Evolutionary conservation across 2,329 filamentous ascomycete genomes (phyloP).

Genomic region (Aspergillus novoparasiticus): DNA sequence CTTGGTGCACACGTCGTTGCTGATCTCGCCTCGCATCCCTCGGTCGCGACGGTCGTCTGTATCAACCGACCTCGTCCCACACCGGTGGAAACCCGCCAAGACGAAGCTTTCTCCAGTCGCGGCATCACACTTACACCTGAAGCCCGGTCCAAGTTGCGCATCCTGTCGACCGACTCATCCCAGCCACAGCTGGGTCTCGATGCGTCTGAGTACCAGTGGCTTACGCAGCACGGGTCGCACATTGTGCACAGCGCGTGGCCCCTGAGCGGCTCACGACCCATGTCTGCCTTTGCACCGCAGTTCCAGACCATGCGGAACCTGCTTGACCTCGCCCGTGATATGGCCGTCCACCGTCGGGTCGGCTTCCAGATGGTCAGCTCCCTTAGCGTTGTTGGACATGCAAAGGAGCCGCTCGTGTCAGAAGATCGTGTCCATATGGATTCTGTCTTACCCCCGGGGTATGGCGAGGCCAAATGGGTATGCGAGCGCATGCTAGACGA

Average conservation of each 20-base stretch:
- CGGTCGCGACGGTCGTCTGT: too few relatives aligned
- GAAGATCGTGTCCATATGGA: slow-evolving; percentile 48
- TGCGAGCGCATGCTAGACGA: slow-evolving; percentile 55
- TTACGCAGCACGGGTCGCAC: slow-evolving; percentile 48
- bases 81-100: too few relatives aligned
- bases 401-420: slow-evolving; percentile 37
- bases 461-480: slow-evolving; percentile 56
- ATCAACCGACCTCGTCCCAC: too few relatives aligned
- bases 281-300: slow-evolving; percentile 27
- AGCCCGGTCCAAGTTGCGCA: slow-evolving; percentile 41
- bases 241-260: slow-evolving; percentile 43
- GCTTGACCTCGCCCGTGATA: slow-evolving; percentile 47
- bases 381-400: slow-evolving; percentile 42
- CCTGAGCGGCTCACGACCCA: slow-evolving; percentile 24
- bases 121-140: too few relatives aligned
- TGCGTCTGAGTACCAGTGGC: slow-evolving; percentile 37
- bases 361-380: slow-evolving; percentile 48
- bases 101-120: too few relatives aligned
- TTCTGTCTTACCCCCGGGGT: slow-evolving; percentile 50
- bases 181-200: slow-evolving; percentile 53
- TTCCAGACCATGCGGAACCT: slow-evolving; percentile 54
- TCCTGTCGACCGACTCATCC: slow-evolving; percentile 55
- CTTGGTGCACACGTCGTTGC: too few relatives aligned
- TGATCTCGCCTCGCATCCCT: too few relatives aligned
- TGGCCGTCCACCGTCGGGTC: slow-evolving; percentile 25